Base-by-base conservation (phyloP, 148 eudicot genomes). In the Simmondsia chinensis region DNA sequence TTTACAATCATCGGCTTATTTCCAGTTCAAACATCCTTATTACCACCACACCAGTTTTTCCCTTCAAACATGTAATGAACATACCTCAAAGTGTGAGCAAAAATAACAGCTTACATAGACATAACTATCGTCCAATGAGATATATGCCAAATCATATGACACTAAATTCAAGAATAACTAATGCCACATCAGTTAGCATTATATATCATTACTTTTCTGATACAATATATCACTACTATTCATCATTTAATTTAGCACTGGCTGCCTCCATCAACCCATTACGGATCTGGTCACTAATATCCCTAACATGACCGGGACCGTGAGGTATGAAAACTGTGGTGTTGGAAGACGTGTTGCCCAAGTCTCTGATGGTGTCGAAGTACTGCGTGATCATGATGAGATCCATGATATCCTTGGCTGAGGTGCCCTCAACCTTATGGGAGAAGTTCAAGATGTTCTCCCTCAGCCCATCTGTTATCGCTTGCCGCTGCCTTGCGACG, bases 361-460 rank as follows among this genome's bases (percentile, higher is more conserved):
- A 94, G 51, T 91, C 99, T 52, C 80, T 79, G 52, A 91, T 74
- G 0, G 95, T 91, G 63, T 91, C 99, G 2, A 91, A 91, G 65
- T 91, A 91, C 47, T 91, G 99, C 37, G 99, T 91, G 53, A 91
- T 73, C 99, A 91, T 82, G 21, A 91, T 91, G 28, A 91, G 95
- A 65, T 91, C 99, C 99, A 91, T 86, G 53, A 91, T 74, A 57
- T 91, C 99, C 66, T 91, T 91, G 1, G 99, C 76, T 0, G 94
- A 82, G 16, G 99, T 66, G 25, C 99, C 99, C 54, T 74, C 94
- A 14, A 91, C 75, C 59, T 79, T 85, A 77, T 73, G 72, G 6
- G 99, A 91, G 74, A 91, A 91, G 58, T 85, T 85, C 57, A 91
- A 36, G 16, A 91, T 91, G 57, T 91, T 91, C 83, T 91, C 99